Base-by-base conservation (phyloP, 108 stramenopile genomes). In the Skeletonema menzelii region DNA sequence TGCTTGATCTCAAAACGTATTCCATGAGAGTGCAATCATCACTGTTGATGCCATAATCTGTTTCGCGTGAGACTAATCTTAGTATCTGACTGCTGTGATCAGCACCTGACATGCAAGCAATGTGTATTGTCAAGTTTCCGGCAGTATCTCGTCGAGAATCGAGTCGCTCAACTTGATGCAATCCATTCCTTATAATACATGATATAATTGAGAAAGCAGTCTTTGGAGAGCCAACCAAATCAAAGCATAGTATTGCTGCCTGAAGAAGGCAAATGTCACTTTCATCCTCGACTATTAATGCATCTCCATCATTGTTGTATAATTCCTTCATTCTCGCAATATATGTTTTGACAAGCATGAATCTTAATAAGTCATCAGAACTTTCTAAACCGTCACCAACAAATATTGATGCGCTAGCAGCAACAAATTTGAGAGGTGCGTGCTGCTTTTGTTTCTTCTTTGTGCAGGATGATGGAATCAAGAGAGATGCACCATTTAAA, bases 11-110 rank as follows among this genome's bases (percentile, higher is more conserved):
- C n/a, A 24, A 13, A 26, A 70, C 27, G 27, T 70, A 47, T 60
- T 70, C 69, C 47, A 70, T 53, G 11, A 70, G 42, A 2, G 69
- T 70, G 30, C 69, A 70, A 60, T 70, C 69, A 6, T 70, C 69
- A 37, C 59, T 58, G 22, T 70, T 70, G 17, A 70, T 35, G 7
- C 69, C 69, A 46, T 70, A 70, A 27, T 59, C 42, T 15, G 69
- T 58, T 24, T 40, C 34, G 20, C 69, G 69, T 20, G 59, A 34
- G 24, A 59, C 69, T 19, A 70, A 42, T 44, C 28, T 59, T 46
- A 70, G 46, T 6, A 70, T 30, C 8, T 70, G 69, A 27, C 49
- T 59, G 44, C 17, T 60, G 28, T 70, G 47, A 13, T 22, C 28
- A 20, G 38, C 24, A n/a, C 57, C 27, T 6, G 57, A 59, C 7